Conservation (phyloP, 1,284 basidiomycete species). For the Ustilago hordei region DNA sequence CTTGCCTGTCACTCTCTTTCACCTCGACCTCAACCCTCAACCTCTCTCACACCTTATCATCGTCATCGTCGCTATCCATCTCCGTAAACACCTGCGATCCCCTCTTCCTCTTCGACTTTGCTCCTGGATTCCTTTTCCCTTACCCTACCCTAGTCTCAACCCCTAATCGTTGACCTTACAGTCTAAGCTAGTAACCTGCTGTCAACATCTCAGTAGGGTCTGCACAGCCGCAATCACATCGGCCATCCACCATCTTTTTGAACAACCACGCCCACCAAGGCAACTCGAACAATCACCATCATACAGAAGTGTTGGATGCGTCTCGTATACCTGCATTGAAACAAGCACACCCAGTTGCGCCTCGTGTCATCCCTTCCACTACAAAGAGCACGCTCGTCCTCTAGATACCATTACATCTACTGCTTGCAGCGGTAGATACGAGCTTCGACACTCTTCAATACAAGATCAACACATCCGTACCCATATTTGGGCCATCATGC, state of each 20-base stretch:
- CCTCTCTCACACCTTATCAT: neutral
- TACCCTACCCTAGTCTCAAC: conserved; percentile 1
- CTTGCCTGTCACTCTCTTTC: neutral
- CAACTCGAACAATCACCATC: neutral
- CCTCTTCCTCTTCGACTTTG: neutral
- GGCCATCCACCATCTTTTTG: neutral
- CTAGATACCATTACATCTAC: no score
- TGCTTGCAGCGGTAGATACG: no score
- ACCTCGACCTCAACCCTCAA: neutral
- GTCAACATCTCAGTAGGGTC: neutral
- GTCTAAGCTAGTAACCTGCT: neutral
- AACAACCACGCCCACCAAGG: neutral
- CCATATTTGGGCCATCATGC: conserved; percentile 11
- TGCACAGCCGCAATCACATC: neutral
- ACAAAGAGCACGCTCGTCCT: no score
- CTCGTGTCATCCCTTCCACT: no score
- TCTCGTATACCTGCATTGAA: neutral
- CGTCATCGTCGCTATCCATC: conserved; percentile 6
- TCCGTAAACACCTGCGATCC: conserved; percentile 3
- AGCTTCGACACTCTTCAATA: no score
- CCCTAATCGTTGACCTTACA: neutral
- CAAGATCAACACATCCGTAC: no score
- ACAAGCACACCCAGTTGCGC: no score
- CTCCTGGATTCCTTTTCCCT: neutral
- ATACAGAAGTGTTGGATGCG: neutral